A percentile compares a stretch with the other conserved stretches of the same genome.
These are phyloP conservation scores for Paralagenidium karlingii DNA, from an alignment of 352 stramenopile genomes.

Conservation along the genomic window DNA sequence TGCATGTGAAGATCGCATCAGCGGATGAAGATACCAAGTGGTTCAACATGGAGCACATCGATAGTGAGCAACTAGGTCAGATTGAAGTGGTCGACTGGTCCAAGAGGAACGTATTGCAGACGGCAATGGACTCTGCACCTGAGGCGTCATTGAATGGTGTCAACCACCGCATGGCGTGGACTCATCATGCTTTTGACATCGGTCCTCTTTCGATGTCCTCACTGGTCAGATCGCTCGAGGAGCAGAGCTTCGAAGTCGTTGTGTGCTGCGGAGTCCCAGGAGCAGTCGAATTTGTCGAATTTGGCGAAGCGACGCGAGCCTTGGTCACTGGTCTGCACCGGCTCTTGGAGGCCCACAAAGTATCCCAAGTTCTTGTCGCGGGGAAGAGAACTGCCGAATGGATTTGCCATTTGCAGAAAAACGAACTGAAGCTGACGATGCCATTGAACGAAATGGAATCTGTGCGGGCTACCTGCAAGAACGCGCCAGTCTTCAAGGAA, in stretches of 20 bases:
- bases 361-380: constrained; percentile 3
- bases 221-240: constrained; percentile 8
- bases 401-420: no score
- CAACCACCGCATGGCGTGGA: constrained; percentile 24
- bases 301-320: constrained; percentile 21
- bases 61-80: background rate
- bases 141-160: background rate
- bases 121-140: background rate
- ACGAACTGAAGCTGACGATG: no score
- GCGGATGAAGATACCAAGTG: background rate
- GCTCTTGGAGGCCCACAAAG: constrained; percentile 4
- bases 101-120: background rate
- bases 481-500: no score
- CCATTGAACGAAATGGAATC: no score
- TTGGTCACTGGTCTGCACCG: constrained; percentile 5
- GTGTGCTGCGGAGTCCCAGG: constrained; percentile 39
- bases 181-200: constrained; percentile 41
- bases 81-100: background rate
- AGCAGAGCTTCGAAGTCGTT: constrained; percentile 12
- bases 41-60: background rate
- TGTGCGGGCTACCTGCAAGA: no score
- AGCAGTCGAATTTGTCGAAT: constrained; percentile 37
- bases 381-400: constrained; percentile 9
- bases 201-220: constrained; percentile 27
- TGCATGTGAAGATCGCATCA: constrained; percentile 15